Evolutionary conservation across 2,329 filamentous ascomycete genomes (phyloP), one percentile per base, ranked within the genome.

Genomic region (Aspergillus neoniger): DNA sequence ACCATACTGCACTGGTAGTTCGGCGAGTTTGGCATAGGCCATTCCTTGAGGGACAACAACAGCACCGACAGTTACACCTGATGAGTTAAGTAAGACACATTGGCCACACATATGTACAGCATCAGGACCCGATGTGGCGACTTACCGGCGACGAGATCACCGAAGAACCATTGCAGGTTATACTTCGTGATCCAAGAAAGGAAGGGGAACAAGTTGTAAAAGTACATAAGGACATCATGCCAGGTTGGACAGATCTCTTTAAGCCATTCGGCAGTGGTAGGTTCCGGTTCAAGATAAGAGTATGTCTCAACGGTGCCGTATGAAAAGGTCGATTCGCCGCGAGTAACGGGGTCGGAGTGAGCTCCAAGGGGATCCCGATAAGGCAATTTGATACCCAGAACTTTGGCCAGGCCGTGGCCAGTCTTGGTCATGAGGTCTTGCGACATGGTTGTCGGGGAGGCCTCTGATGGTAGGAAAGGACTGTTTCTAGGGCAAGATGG

Each of bases 31-130:
- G 30, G 94, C 93, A 77, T 98, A 98, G 0, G 94, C 93, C 94
- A 98, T 97, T 63, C 92, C 90, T 74, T 98, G 94, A 5, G 94
- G 94, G n/a, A 98, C 91, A 25, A 97, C 92, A 23, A 92, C 90
- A 54, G 88, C 84, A 43, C 90, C 90, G 55, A 91, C 86, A 3
- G 88, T 91, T 62, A 91, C 82, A 80, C 86, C 85, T 87, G 52
- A 15, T 55, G 53, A 48, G 21, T 14, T 41, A 32, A 8, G 19
- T 55, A 21, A 47, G 25, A 41, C 17, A 5, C 19, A 23, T 44
- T 23, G 10, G 15, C 14, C 14, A 19, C 25, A 36, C 32, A 41
- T 14, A 23, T 25, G 21, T n/a, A 15, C n/a, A 47, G 32, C 28
- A n/a, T 8, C 32, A 36, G 41, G 21, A 21, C 19, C 41, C 19